phyloP scores from a whole-genome alignment of 345 rosid species.

The Murraya paniculata region DNA sequence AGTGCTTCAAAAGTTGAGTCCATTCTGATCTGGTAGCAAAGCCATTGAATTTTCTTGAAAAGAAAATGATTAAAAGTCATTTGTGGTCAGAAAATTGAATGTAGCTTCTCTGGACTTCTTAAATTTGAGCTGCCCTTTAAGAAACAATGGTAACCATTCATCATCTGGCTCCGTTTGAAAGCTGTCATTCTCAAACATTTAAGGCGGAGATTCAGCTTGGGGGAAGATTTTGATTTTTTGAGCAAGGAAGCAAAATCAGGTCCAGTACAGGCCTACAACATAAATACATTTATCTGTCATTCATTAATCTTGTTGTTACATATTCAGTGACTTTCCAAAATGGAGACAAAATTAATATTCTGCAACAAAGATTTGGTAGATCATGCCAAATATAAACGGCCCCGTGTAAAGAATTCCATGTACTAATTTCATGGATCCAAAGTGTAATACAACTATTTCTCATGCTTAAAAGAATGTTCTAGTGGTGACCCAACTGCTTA shows the following conservation, averaged over 20 bases:
- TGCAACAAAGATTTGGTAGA: constrained; percentile 11
- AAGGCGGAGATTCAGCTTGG: constrained; percentile 20
- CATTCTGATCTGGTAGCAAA: neutral
- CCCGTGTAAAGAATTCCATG: constrained; percentile 27
- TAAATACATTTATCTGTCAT: constrained; percentile 15
- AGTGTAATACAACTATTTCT: neutral
- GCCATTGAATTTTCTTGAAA: neutral
- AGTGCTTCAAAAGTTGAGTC: neutral
- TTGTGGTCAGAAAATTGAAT: constrained; percentile 7
- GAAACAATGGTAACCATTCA: constrained; percentile 6
- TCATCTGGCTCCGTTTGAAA: constrained; percentile 4
- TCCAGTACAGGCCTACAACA: neutral
- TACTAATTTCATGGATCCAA: neutral
- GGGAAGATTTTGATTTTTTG: constrained; percentile 6
- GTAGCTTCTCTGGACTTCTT: neutral
- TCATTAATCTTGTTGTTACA: constrained; percentile 22
- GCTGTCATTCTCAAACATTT: constrained; percentile 21
- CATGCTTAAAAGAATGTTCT: constrained; percentile 20
- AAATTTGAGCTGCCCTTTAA: constrained; percentile 23
- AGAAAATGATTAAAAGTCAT: neutral
- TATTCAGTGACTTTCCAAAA: constrained; percentile 25
- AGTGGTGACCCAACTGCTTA: constrained; percentile 18
- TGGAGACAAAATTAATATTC: constrained; percentile 34
- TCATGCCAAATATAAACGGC: constrained; percentile 26
- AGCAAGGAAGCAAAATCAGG: constrained; percentile 16